phyloP scores from a whole-genome alignment of 2,329 filamentous ascomycete genomes.

The Alternaria brassicicola region DNA sequence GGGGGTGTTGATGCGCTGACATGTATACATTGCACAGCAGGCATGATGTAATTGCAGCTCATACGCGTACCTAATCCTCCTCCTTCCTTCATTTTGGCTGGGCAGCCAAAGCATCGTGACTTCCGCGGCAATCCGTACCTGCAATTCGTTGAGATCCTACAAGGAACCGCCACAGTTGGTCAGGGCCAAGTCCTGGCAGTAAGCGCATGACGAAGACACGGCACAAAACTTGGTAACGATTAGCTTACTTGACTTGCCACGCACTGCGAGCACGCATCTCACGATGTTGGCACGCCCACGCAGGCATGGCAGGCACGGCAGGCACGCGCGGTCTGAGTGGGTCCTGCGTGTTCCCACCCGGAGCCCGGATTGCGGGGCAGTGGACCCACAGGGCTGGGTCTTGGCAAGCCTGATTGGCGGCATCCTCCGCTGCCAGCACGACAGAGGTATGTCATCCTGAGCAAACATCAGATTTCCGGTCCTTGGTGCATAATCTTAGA shows the following conservation, averaged over 20 bases:
- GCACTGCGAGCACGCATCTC: background rate
- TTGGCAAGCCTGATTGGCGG: background rate
- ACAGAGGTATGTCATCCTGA: constrained; percentile 9
- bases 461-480: background rate
- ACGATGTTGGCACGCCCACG: constrained; percentile 4
- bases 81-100: constrained; percentile 9
- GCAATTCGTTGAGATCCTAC: background rate
- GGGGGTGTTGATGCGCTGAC: background rate
- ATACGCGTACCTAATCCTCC: constrained; percentile 7
- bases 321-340: background rate
- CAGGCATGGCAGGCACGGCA: background rate
- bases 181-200: background rate
- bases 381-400: background rate
- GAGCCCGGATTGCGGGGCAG: constrained; percentile 4
- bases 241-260: background rate
- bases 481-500: background rate
- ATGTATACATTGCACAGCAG: constrained; percentile 1
- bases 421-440: background rate
- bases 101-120: constrained; percentile 9
- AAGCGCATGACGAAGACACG: background rate
- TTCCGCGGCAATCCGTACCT: background rate
- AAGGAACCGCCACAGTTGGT: background rate
- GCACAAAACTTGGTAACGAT: background rate
- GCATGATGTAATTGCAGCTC: constrained; percentile 15
- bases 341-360: background rate